Evolutionary conservation across 306 rosid genomes (phyloP).

Genomic region (Pterocarpus macrocarpus): DNA sequence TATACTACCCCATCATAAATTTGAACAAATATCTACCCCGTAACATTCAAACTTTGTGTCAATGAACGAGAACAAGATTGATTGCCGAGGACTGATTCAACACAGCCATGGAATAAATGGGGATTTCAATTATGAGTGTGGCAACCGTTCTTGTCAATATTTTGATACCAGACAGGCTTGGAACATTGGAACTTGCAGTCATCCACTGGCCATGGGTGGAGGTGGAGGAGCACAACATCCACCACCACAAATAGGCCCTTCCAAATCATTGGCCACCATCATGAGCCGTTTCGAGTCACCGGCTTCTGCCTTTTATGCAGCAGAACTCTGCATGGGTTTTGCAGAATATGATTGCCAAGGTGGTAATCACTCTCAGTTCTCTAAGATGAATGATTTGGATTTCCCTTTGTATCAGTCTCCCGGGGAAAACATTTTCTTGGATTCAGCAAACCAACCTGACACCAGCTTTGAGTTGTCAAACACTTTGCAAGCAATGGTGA

Average conservation of each 20-base stretch:
- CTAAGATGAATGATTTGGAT: constrained; percentile 53
- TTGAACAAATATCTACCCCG: constrained; percentile 26
- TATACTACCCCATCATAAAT: constrained; percentile 30
- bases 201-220: constrained; percentile 54
- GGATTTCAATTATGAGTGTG: constrained; percentile 53
- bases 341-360: constrained; percentile 57
- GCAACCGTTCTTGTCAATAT: constrained; percentile 43
- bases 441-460: constrained; percentile 51
- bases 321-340: constrained; percentile 85
- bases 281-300: constrained; percentile 77
- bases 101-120: constrained; percentile 54
- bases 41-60: constrained; percentile 35
- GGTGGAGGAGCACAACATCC: constrained; percentile 46
- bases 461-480: constrained; percentile 56
- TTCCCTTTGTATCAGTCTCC: constrained; percentile 64
- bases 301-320: constrained; percentile 73
- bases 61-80: constrained; percentile 66
- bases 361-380: constrained; percentile 47
- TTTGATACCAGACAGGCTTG: constrained; percentile 53
- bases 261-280: constrained; percentile 58
- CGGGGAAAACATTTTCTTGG: constrained; percentile 47
- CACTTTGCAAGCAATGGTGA: constrained; percentile 73
- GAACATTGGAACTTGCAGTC: constrained; percentile 59
- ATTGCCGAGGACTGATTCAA: constrained; percentile 52
- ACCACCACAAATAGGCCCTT: constrained; percentile 36